Evolutionary conservation across 139 green algal species (phyloP).

Genomic region (Closterium sp.): DNA sequence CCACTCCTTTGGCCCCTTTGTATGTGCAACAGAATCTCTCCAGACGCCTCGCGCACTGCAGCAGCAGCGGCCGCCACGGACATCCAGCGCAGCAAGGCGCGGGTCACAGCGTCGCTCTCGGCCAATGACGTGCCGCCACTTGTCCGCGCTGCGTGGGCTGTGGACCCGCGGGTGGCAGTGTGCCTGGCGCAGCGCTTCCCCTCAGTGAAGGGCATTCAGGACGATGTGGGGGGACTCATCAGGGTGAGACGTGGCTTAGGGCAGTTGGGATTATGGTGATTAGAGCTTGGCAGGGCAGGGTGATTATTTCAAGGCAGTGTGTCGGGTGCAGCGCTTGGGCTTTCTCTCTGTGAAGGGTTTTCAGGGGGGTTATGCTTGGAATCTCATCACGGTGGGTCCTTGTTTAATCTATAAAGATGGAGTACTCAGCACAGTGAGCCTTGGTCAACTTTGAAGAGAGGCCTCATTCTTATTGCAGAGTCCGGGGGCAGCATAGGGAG

Average conservation of each 20-base stretch:
- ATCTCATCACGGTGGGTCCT: no score
- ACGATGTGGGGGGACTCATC: not conserved
- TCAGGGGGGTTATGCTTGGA: no score
- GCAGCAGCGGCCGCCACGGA: not conserved
- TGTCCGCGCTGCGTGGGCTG: slow-evolving; percentile 32
- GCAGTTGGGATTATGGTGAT: no score
- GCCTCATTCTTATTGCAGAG: no score
- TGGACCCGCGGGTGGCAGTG: slow-evolving; percentile 40
- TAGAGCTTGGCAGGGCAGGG: not conserved
- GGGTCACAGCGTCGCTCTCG: not conserved
- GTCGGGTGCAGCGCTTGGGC: not conserved
- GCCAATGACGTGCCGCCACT: not conserved
- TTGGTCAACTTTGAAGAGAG: no score
- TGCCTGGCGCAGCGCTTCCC: slow-evolving; percentile 27
- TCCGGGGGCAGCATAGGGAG: no score
- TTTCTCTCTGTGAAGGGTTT: no score
- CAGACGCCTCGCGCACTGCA: not conserved
- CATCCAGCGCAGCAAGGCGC: not conserved
- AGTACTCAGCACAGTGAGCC: no score
- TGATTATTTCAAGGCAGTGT: not conserved
- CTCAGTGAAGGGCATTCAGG: not conserved
- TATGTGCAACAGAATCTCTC: not conserved
- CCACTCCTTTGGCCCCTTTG: no score
- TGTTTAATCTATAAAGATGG: no score
- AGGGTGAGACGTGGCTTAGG: not conserved